Conservation (phyloP, 306 rosid species). For the Fragaria ananassa region DNA sequence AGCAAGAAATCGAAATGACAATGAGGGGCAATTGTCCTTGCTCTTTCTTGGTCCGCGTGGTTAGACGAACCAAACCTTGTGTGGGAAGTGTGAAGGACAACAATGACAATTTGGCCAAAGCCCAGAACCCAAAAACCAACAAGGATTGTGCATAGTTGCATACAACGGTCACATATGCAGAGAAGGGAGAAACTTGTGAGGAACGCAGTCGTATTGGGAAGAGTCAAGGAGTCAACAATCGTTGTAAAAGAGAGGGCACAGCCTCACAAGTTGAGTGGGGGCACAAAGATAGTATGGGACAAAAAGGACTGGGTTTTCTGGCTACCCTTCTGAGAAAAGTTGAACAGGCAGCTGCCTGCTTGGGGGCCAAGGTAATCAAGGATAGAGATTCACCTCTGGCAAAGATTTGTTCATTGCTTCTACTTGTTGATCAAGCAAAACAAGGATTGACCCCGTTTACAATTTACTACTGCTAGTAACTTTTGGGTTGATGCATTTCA, state of each 20-base stretch:
- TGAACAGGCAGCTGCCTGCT: background rate
- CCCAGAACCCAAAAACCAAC: background rate
- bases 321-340: background rate
- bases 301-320: background rate
- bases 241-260: background rate
- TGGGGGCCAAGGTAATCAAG: background rate
- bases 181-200: background rate
- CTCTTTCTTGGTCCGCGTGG: background rate
- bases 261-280: background rate
- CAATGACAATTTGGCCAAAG: background rate
- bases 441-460: background rate
- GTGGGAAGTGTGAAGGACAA: background rate
- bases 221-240: background rate
- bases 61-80: background rate
- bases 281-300: background rate
- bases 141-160: background rate
- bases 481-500: background rate
- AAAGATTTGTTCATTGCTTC: background rate
- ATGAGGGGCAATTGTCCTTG: slow-evolving; percentile 1
- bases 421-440: background rate
- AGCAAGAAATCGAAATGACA: slow-evolving; percentile 4
- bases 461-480: background rate
- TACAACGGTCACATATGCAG: background rate
- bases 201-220: background rate
- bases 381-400: background rate